These are phyloP conservation scores for Entomortierella beljakovae DNA, from an alignment of 192 early-diverging fungal species.

Conservation along the genomic window DNA sequence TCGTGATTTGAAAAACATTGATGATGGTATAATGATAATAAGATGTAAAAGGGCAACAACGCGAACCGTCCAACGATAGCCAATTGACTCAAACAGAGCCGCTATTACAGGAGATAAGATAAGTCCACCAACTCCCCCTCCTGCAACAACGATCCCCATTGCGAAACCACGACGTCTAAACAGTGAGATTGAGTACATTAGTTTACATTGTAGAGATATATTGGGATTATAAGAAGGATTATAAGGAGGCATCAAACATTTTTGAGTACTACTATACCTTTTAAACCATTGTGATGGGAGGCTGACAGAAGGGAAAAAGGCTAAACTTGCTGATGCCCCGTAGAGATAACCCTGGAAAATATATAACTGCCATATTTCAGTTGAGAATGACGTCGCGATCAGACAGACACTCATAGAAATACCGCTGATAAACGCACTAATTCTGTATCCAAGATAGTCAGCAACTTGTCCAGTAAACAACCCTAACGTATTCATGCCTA, in stretches of 20 bases:
- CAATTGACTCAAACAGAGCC: slow-evolving; percentile 56
- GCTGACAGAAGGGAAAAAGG: slow-evolving; percentile 60
- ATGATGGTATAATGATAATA: slow-evolving; percentile 52
- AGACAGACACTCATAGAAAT: slow-evolving; percentile 61
- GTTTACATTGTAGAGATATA: too few species aligned
- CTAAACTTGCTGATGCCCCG: slow-evolving; percentile 56
- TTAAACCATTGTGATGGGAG: slow-evolving; percentile 70
- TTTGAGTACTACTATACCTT: too few species aligned
- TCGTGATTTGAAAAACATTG: slow-evolving; percentile 55
- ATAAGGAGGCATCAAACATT: too few species aligned
- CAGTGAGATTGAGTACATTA: too few species aligned
- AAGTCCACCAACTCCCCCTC: slow-evolving; percentile 66
- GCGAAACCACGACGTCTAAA: slow-evolving; percentile 61
- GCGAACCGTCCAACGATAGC: slow-evolving; percentile 66
- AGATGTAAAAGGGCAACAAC: slow-evolving; percentile 59
- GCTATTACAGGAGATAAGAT: slow-evolving; percentile 61
- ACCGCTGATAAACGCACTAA: slow-evolving; percentile 60
- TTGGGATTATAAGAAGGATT: too few species aligned
- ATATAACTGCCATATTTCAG: slow-evolving; percentile 48
- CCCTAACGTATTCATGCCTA: slow-evolving; percentile 59
- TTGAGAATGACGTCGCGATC: slow-evolving; percentile 67
- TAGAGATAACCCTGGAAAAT: slow-evolving; percentile 38
- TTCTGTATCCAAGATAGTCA: slow-evolving; percentile 62
- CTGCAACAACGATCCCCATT: slow-evolving; percentile 62
- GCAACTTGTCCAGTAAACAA: slow-evolving; percentile 60